Base-by-base conservation (phyloP, 2,329 filamentous ascomycete species). In the Pseudogymnoascus sp. region DNA sequence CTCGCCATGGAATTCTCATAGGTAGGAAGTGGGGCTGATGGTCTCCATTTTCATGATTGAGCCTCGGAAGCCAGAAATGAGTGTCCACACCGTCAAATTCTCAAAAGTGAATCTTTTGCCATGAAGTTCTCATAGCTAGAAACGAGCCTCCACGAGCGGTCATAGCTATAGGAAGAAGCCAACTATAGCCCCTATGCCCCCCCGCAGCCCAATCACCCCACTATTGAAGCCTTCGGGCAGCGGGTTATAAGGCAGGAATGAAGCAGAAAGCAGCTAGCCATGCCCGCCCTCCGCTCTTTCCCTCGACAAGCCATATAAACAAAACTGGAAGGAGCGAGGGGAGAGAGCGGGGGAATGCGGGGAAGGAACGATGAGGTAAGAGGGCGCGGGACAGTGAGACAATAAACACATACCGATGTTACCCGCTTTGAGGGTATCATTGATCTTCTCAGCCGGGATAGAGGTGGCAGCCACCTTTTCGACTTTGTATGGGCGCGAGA, bases 391-490 rank as follows among this genome's bases (percentile, higher is more conserved):
- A 3, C 8, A 35, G 19, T 43, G 31, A 61, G 60, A 38, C 61
- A 61, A 4, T 37, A 6, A 16, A 49, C 7, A 75, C 81, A 69
- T 72, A 87, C 85, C 85, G 68, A 87, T 86, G 69, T 77, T 81
- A 71, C 75, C 82, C 16, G 84, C 85, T 62, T 82, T 79, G 70
- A 88, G 87, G 29, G 82, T 84, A 68, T 75, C 76, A 73, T 87
- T 83, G 65, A 87, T 87, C 63, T 83, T 77, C 10, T 80, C 78
- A 21, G 83, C 73, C 35, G 78, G 72, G 61, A 87, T 71, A 5
- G 70, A 69, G 11, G 78, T 80, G 39, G 77, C 80, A 68, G 78
- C 72, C 69, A 86, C 78, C 66, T 77, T 70, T 64, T 84, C 81
- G n/a, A 86, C 74, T 69, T 80, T 78, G 71, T 87, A 86, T 64